Evolutionary conservation across 495 filamentous ascomycete genomes (phyloP).

Genomic region (Trichoderma parareesei): DNA sequence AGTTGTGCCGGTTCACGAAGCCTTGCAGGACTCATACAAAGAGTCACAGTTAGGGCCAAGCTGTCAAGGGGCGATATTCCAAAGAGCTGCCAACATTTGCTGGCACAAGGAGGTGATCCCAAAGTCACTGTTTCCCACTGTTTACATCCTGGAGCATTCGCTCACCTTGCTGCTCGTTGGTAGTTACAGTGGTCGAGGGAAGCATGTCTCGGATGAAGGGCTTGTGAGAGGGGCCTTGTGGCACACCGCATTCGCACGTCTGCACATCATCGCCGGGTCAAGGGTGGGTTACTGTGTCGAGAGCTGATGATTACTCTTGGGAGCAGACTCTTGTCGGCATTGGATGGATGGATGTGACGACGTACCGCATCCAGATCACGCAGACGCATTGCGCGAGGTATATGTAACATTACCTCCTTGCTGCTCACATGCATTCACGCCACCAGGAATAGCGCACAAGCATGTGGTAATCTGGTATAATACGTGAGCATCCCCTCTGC

Average conservation of each 20-base stretch:
- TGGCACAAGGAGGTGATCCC: background rate
- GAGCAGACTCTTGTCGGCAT: background rate
- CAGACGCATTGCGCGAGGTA: no score
- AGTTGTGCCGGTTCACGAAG: background rate
- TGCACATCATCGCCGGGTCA: constrained; percentile 7
- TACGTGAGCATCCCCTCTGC: background rate
- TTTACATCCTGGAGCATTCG: background rate
- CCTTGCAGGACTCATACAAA: background rate
- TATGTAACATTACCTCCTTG: no score
- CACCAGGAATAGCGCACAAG: no score
- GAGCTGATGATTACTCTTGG: background rate
- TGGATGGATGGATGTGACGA: background rate
- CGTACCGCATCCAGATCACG: background rate
- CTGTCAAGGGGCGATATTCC: no score
- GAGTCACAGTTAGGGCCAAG: no score
- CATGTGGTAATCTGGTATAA: background rate
- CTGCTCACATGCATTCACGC: no score
- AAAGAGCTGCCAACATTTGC: no score
- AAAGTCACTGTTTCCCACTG: background rate
- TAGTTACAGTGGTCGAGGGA: no score
- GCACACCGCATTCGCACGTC: background rate
- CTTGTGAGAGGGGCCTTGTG: background rate
- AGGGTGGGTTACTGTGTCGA: background rate
- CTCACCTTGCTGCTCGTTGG: no score
- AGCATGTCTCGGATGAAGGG: constrained; percentile 6